Evolutionary conservation across 805 yeast genomes (phyloP), one percentile per base, ranked within the genome.

Genomic region (Monosporozyma siamensis): DNA sequence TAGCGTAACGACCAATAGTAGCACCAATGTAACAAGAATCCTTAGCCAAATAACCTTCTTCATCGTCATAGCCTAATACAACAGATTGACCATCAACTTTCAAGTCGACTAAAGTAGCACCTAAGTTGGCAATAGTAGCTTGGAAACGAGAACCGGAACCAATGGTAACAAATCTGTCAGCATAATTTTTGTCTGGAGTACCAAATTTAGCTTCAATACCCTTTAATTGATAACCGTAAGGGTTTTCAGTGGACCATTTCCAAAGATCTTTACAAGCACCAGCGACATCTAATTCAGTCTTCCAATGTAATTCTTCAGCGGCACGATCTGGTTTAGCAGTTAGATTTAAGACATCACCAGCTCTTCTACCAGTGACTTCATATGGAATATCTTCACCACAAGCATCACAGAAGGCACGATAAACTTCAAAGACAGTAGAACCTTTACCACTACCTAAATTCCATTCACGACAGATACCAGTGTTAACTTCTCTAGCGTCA

Each of bases 371-470:
- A 29, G 68, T 74, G n/a, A 82, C 68, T 49, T 77, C 80, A 53
- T 70, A 77, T 5, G 88, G 82, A 41, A 84, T 68, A 26, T 73
- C 69, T 37, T 71, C 66, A 30, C 87, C 87, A 6, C 77, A 78
- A 9, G 82, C 82, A 40, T 69, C 68, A 53, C 76, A 70, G 59
- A 83, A 84, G 1, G 83, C 79, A 42, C 71, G 57, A 54, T 77
- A 71, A 34, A 84, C 79, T 51, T 84, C 88, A 44, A 82, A 67
- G 4, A 84, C 94, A 1, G 90, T 81, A 9, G 80, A 68, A n/a
- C 94, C 94, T 21, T 66, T 73, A 24, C 94, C 94, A 11, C 89
- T 77, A 34, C 94, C 94, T 44, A 84, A 71, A 57, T 84, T 84
- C 92, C 92, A 84, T 58, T 77, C 90, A 42, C 88, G 71, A 54